Base-by-base conservation (phyloP, 1,284 basidiomycete species). In the Cutaneotrichosporon sp. region DNA sequence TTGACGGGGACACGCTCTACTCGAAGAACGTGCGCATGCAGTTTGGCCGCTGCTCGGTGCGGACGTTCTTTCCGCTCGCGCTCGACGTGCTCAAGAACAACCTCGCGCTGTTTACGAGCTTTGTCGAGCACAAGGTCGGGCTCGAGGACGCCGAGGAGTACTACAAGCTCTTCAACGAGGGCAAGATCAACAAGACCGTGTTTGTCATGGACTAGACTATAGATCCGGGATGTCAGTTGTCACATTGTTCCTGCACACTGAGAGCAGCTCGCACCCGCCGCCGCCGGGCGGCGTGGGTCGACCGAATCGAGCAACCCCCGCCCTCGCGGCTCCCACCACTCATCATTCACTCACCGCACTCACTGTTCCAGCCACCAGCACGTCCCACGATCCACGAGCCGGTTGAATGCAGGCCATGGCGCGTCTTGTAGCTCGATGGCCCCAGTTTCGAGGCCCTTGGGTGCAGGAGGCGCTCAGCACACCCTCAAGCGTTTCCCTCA, bases 41-140 rank as follows among this genome's bases (percentile, higher is more conserved):
- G 68, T 78, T 77, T 54, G 93, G 92, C 10, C 84, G 92, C 18
- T 95, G 92, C 72, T 91, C 91, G 18, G 92, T 91, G 8, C 84
- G 88, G 16, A 86, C 88, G 1, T 87, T 92, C 83, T 88, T 91
- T 67, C 87, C 87, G 2, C 79, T 85, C 58, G 90, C 90, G 0
- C 82, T 90, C 43, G 86, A 88, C 67, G 78, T 93, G 24, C 78
- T 94, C 78, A 51, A 63, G 53, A 63, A 67, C 54, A 76, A 75
- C 66, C 64, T 70, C 29, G 72, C 75, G 31, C 56, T 79, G 42
- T 78, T 79, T 60, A 59, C 59, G 8, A 66, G 65, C 29, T 79
- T 81, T 60, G 73, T 81, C 49, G 71, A 76, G 60, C 67, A 80
- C 63, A 66, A 65, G 50, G 71, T 79, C 45, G 54, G 66, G 4